Percentiles rank a stretch among this genome's conserved stretches.
phyloP scores from a whole-genome alignment of 2,329 filamentous ascomycete species.

The Pseudogymnoascus sp. region DNA sequence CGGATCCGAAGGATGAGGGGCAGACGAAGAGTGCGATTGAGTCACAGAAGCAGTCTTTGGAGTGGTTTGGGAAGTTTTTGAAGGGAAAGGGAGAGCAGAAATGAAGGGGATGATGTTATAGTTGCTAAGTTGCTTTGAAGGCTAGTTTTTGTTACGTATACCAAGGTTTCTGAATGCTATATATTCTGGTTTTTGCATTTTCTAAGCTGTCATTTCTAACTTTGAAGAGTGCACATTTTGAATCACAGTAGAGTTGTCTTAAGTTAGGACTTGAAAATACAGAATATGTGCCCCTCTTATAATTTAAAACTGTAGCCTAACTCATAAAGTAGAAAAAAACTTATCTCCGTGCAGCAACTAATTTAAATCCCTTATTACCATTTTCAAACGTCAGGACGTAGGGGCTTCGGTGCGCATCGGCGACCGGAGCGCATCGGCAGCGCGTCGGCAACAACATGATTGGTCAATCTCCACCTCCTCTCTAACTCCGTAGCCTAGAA shows the following conservation, averaged over 20 bases:
- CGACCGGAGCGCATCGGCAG: background rate
- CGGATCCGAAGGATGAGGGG: slow-evolving; percentile 28
- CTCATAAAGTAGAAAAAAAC: background rate
- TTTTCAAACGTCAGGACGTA: background rate
- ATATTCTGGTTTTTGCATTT: background rate
- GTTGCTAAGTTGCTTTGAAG: background rate
- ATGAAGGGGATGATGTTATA: background rate
- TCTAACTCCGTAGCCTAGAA: background rate
- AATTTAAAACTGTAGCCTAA: background rate
- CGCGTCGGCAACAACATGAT: background rate
- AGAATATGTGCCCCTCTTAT: background rate
- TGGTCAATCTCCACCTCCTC: background rate
- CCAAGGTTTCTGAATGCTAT: background rate
- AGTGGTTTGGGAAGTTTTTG: slow-evolving; percentile 27
- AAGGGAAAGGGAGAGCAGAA: background rate
- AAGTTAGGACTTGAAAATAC: background rate
- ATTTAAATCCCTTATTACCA: background rate
- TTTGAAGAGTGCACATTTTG: background rate
- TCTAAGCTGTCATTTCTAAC: background rate
- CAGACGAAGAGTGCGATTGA: slow-evolving; percentile 27
- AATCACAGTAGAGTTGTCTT: background rate
- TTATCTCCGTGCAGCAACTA: background rate
- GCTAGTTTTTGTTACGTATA: background rate
- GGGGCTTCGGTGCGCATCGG: background rate
- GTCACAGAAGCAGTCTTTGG: slow-evolving; percentile 33